Percentiles rank a stretch among this genome's conserved stretches.
These are phyloP conservation scores for Globisporangium mamillatum DNA, from an alignment of 352 stramenopile species.

Conservation along the genomic window DNA sequence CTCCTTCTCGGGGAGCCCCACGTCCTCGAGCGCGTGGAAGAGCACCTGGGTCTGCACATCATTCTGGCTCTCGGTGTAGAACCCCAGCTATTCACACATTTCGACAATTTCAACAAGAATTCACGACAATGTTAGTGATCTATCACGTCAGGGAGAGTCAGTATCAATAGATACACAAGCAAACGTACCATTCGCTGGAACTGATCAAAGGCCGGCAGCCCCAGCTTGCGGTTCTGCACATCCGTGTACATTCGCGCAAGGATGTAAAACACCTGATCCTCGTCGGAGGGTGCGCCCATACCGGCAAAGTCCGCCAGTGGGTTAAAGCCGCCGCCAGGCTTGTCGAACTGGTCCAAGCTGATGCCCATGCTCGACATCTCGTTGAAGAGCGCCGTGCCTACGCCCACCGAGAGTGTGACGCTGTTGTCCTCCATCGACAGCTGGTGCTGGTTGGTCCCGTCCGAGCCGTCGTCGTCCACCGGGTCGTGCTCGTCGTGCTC, in stretches of 20 bases:
- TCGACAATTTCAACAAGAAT: neutral
- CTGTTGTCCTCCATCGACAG: constrained; percentile 18
- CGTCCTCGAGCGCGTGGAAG: constrained; percentile 63
- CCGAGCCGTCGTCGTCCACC: constrained; percentile 9
- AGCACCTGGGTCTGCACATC: constrained; percentile 74
- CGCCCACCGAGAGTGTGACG: constrained; percentile 24
- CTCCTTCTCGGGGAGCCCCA: constrained; percentile 59
- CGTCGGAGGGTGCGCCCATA: constrained; percentile 26
- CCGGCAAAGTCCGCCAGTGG: constrained; percentile 43
- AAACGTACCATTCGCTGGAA: constrained; percentile 76
- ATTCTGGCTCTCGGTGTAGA: constrained; percentile 75
- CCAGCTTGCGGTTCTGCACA: constrained; percentile 60
- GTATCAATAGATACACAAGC: neutral
- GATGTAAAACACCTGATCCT: constrained; percentile 84
- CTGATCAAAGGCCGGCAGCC: constrained; percentile 78
- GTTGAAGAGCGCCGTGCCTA: constrained; percentile 55
- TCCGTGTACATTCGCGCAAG: constrained; percentile 78
- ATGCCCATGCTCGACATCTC: constrained; percentile 82
- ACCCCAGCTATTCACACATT: constrained; percentile 47
- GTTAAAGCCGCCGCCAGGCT: constrained; percentile 23
- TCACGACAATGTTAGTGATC: constrained; percentile 13
- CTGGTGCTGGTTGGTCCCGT: constrained; percentile 15
- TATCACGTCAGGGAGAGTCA: neutral
- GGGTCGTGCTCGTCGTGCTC: constrained; percentile 30
- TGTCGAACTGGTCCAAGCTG: constrained; percentile 56